A percentile compares a stretch with the other conserved stretches of the same genome.
phyloP scores from a whole-genome alignment of 1,139 yeast species.

The Candida mesenterica region DNA sequence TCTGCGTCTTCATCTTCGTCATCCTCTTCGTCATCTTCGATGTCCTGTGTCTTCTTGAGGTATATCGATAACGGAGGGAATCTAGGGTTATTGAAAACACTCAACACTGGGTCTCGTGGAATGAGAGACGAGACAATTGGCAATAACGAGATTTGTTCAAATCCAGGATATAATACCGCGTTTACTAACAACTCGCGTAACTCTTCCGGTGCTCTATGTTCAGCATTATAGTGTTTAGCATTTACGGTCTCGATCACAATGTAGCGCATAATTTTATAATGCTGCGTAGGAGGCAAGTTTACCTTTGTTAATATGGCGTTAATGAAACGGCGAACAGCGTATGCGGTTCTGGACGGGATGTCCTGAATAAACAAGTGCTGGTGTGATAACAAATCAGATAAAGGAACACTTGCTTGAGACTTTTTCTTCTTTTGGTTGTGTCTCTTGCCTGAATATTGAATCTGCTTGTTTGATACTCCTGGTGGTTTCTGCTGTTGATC shows the following conservation, averaged over 20 bases:
- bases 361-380: conserved; percentile 52
- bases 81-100: conserved; percentile 70
- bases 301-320: conserved; percentile 47
- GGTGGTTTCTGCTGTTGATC: conserved; percentile 13
- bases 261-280: conserved; percentile 60
- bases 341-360: conserved; percentile 37
- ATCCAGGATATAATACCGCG: conserved; percentile 64
- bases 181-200: conserved; percentile 45
- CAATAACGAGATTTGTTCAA: conserved; percentile 57
- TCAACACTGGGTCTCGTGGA: conserved; percentile 39
- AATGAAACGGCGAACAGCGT: conserved; percentile 49
- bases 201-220: conserved; percentile 28
- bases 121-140: conserved; percentile 66
- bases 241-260: conserved; percentile 48
- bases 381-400: conserved; percentile 73
- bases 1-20: conserved; percentile 20
- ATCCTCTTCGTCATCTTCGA: conserved; percentile 18
- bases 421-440: conserved; percentile 41
- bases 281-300: conserved; percentile 60
- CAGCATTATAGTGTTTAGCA: conserved; percentile 23
- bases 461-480: conserved; percentile 2
- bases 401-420: conserved; percentile 42
- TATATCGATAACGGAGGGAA: conserved; percentile 61
- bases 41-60: conserved; percentile 22
- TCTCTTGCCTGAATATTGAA: conserved; percentile 4